A percentile compares a stretch with the other conserved stretches of the same genome.
phyloP scores from a whole-genome alignment of 1,284 basidiomycete genomes.

The Wolfiporia cocos region DNA sequence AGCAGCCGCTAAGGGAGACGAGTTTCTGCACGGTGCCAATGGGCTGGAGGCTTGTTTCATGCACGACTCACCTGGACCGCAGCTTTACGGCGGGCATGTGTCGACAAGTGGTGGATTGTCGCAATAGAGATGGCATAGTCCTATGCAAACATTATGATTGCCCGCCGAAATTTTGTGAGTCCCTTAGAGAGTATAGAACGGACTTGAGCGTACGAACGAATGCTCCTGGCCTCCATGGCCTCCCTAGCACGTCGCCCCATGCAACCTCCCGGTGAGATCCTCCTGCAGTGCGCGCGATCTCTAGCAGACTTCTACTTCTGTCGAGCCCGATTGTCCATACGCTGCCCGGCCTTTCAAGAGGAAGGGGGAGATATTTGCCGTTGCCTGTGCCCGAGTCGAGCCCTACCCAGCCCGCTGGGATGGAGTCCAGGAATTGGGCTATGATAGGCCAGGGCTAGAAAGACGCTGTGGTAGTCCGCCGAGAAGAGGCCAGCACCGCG shows the following conservation, averaged over 20 bases:
- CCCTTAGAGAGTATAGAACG: too few species aligned
- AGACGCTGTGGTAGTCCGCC: not conserved
- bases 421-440: conserved; percentile 66
- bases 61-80: conserved; percentile 61
- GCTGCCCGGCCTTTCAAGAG: conserved; percentile 45
- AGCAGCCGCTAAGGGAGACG: conserved; percentile 49
- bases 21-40: too few species aligned
- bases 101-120: conserved; percentile 91
- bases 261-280: conserved; percentile 63
- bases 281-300: conserved; percentile 63
- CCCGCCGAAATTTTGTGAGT: too few species aligned
- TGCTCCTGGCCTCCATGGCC: conserved; percentile 63
- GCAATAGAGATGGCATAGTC: conserved; percentile 95
- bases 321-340: conserved; percentile 82
- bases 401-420: conserved; percentile 80
- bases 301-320: conserved; percentile 71
- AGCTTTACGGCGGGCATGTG: conserved; percentile 59
- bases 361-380: conserved; percentile 89
- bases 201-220: conserved; percentile 65
- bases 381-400: conserved; percentile 97
- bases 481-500: not conserved
- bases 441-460: conserved; percentile 96
- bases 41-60: too few species aligned
- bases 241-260: conserved; percentile 64
- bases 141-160: too few species aligned